Base-by-base conservation (phyloP, 1,284 basidiomycete genomes). In the Sanghuangporus baumii region DNA sequence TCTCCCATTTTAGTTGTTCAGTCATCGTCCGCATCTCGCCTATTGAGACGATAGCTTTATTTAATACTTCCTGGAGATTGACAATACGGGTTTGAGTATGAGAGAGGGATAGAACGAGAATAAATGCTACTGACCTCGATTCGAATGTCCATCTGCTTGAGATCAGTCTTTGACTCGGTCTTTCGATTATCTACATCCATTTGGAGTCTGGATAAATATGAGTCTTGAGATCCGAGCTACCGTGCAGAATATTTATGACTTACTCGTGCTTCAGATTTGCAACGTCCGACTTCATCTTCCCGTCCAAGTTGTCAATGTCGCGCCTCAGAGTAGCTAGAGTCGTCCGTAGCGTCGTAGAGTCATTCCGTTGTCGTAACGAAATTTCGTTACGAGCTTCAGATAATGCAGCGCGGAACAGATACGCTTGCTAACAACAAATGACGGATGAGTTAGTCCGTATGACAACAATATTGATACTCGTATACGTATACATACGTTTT, bases 201-300 rank as follows among this genome's bases (percentile, higher is more conserved):
- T 3, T 46, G 43, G 16, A 46, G 16, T 12, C 43, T 46, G 2
- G 7, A 16, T 6, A 16, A 2, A 47, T 23, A 46, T 41, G n/a
- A 12, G 26, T 3, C 3, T 31, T 11, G n/a, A 4, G 6, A 6
- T n/a, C 7, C 18, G 16, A 46, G 7, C 6, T 18, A 5, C 9
- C 12, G 50, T 26, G n/a, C 8, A 51, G 14, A 36, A 55, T 7
- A 59, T 48, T 63, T 56, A 55, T 6, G 5, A 82, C 86, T 67
- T 69, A 94, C 91, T 98, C 95, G 71, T 98, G 95, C 75, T 94
- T 95, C 70, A 99, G 78, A 41, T 84, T 89, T 26, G 83, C 86
- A 48, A 99, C 78, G 70, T 97, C 94, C 74, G 98, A 94, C 75
- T 96, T 96, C 86, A 99, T 91, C 75, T 92, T 95, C 59, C 92